A percentile compares a stretch with the other conserved stretches of the same genome.
phyloP scores from a whole-genome alignment of 2,329 filamentous ascomycete species.

The Trichoderma arundinaceum region DNA sequence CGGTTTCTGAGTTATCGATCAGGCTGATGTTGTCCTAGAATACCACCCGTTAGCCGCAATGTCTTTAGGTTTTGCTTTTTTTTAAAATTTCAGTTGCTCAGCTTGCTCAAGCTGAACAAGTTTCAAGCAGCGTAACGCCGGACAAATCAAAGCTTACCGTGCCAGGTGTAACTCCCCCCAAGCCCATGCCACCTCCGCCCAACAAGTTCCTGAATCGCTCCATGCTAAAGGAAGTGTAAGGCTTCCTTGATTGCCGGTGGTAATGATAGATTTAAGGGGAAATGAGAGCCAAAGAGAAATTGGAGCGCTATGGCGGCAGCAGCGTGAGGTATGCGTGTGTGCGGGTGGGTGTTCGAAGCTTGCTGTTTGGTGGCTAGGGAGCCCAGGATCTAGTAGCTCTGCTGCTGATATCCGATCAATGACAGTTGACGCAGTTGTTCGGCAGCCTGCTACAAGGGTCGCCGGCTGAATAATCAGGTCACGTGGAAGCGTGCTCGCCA shows the following conservation, averaged over 20 bases:
- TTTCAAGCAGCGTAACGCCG: slow-evolving; percentile 1
- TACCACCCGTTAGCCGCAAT: slow-evolving; percentile 31
- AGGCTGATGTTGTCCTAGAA: slow-evolving; percentile 83
- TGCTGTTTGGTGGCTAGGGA: slow-evolving; percentile 18
- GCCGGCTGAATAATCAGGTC: slow-evolving; percentile 24
- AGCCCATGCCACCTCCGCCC: slow-evolving; percentile 73
- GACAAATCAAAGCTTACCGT: slow-evolving; percentile 44
- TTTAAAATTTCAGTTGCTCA: neutral
- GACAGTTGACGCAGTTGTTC: slow-evolving; percentile 33
- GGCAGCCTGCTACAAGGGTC: slow-evolving; percentile 32
- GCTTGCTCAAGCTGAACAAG: neutral
- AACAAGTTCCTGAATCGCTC: slow-evolving; percentile 92
- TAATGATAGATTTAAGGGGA: neutral
- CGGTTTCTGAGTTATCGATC: slow-evolving; percentile 98
- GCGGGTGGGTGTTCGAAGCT: neutral
- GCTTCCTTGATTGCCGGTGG: neutral
- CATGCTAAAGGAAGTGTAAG: slow-evolving; percentile 59
- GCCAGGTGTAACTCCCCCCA: slow-evolving; percentile 55
- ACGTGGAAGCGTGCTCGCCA: slow-evolving; percentile 8
- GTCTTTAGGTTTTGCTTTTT: neutral
- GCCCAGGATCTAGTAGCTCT: slow-evolving; percentile 26
- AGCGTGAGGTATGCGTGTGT: neutral
- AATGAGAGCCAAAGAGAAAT: neutral
- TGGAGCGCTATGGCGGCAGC: neutral
- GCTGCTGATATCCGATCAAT: slow-evolving; percentile 24